Conservation (phyloP, 202 grass and related monocot species). For the Cymbopogon flexuosus region DNA sequence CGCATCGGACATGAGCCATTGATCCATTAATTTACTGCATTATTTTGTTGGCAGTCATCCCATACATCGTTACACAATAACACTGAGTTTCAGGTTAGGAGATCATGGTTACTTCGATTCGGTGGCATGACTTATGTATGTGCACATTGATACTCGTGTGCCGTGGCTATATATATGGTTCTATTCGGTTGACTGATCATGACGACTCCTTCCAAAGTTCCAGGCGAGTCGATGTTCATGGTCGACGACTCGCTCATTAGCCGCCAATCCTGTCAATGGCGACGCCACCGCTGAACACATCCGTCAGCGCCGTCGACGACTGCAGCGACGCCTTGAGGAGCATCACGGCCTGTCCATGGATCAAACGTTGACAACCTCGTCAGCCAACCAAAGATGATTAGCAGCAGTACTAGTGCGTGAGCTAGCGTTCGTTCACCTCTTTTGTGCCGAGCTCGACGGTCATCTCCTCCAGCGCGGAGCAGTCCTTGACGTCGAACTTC, state of each 20-base stretch:
- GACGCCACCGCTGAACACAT: slow-evolving; percentile 40
- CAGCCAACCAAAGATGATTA: too few species aligned
- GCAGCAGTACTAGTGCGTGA: background rate
- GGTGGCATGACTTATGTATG: background rate
- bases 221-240: background rate
- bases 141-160: background rate
- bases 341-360: slow-evolving; percentile 37
- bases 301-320: slow-evolving; percentile 44
- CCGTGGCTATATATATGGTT: background rate
- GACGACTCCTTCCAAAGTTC: background rate
- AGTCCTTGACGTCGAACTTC: slow-evolving; percentile 55
- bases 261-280: slow-evolving; percentile 15
- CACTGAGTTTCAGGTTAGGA: background rate
- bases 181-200: background rate
- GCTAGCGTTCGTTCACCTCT: slow-evolving; percentile 26
- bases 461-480: slow-evolving; percentile 47
- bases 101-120: background rate
- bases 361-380: background rate
- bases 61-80: too few species aligned
- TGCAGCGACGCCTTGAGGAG: slow-evolving; percentile 44
- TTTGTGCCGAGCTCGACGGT: slow-evolving; percentile 38
- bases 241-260: background rate
- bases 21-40: too few species aligned
- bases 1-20: too few species aligned
- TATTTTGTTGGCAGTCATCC: too few species aligned